A percentile compares a stretch with the other conserved stretches of the same genome.
These are phyloP conservation scores for Oldenlandia corymbosa DNA, from an alignment of 257 asterid genomes.

Conservation along the genomic window DNA sequence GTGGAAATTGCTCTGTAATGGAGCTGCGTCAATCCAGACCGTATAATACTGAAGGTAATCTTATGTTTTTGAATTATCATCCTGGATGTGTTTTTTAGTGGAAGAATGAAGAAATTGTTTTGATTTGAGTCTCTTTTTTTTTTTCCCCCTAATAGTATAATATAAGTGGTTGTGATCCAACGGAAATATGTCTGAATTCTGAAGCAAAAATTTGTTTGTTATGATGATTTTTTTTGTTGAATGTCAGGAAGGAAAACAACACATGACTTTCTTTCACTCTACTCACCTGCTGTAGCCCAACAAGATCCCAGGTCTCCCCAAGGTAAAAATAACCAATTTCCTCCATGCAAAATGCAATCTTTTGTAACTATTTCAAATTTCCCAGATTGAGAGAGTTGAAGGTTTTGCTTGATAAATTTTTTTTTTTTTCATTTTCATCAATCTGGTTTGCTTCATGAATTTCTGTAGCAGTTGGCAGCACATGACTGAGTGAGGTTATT, in stretches of 20 bases:
- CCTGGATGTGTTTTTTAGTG: neutral
- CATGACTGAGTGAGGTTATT: neutral
- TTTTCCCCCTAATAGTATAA: no score
- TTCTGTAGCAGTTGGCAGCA: constrained; percentile 4
- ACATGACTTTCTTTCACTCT: constrained; percentile 91
- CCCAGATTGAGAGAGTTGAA: no score
- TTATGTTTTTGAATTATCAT: no score
- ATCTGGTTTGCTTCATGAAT: neutral
- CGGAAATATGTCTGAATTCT: neutral
- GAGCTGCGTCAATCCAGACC: constrained; percentile 74
- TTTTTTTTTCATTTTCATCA: neutral
- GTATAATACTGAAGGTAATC: constrained; percentile 57
- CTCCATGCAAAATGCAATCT: constrained; percentile 19
- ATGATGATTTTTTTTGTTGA: neutral
- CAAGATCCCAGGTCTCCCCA: constrained; percentile 85
- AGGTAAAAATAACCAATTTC: constrained; percentile 25
- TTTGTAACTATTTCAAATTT: neutral
- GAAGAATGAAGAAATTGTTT: neutral
- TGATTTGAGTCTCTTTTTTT: no score
- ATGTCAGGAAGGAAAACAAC: constrained; percentile 44
- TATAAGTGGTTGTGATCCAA: no score
- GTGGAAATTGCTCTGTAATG: constrained; percentile 28
- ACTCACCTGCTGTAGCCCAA: constrained; percentile 58
- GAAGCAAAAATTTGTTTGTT: neutral
- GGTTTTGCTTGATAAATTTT: neutral